phyloP scores from a whole-genome alignment of 2,329 filamentous ascomycete species.

The Dothideomycetidae sp. region DNA sequence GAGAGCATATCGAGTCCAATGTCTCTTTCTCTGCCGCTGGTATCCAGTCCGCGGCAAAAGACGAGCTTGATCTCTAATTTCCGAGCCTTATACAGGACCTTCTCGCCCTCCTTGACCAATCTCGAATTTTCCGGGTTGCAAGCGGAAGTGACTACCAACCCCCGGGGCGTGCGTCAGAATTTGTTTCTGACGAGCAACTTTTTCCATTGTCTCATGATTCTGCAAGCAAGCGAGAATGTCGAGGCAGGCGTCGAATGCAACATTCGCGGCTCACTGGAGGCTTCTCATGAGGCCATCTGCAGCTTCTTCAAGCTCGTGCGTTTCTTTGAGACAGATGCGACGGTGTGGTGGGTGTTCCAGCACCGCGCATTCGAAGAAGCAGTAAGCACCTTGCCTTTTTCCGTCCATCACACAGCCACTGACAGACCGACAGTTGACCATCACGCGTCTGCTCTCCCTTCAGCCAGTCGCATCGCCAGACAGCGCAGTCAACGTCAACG shows the following conservation, averaged over 20 bases:
- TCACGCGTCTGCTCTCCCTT: constrained; percentile 12
- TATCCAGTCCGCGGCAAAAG: constrained; percentile 53
- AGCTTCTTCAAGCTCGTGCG: constrained; percentile 61
- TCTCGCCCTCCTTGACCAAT: constrained; percentile 55
- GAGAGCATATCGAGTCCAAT: constrained; percentile 61
- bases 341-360: constrained; percentile 77
- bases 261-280: constrained; percentile 55
- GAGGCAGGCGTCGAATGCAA: constrained; percentile 41
- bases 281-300: constrained; percentile 59
- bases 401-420: constrained; percentile 10
- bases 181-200: constrained; percentile 71
- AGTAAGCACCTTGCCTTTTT: constrained; percentile 34
- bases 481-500: constrained; percentile 14
- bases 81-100: constrained; percentile 55
- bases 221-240: constrained; percentile 55
- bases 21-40: constrained; percentile 59
- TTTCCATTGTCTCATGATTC: constrained; percentile 68
- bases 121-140: constrained; percentile 49
- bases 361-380: constrained; percentile 68
- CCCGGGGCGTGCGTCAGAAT: constrained; percentile 57
- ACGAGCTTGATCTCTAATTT: constrained; percentile 56
- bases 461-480: constrained; percentile 3
- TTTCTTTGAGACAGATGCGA: constrained; percentile 55
- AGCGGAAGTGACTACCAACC: constrained; percentile 43
- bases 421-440: constrained; percentile 11